These are phyloP conservation scores for Acaromyces ingoldii DNA, from an alignment of 1,284 basidiomycete species.

Conservation along the genomic window DNA sequence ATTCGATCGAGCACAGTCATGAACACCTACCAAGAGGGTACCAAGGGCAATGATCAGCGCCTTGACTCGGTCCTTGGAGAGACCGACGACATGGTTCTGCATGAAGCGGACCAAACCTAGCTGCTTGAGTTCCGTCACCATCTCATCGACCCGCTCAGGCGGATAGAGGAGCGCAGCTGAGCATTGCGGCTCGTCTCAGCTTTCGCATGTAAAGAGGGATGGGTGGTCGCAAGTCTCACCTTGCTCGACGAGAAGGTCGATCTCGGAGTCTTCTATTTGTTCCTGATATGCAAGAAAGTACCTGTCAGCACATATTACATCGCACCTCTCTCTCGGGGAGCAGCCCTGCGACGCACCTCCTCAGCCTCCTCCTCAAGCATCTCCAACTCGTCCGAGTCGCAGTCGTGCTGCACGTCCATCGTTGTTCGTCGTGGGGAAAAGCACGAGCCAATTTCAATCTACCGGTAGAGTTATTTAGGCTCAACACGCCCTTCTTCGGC, in stretches of 20 bases:
- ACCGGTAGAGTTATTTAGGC: too few relatives aligned
- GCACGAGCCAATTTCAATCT: too few relatives aligned
- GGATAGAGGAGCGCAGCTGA: constrained; percentile 13
- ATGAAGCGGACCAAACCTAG: constrained; percentile 35
- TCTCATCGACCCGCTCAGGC: constrained; percentile 19
- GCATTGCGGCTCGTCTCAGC: not conserved
- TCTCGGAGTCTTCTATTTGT: constrained; percentile 22
- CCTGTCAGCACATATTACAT: not conserved
- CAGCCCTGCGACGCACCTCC: constrained; percentile 8
- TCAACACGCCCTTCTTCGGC: too few relatives aligned
- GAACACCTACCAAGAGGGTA: constrained; percentile 28
- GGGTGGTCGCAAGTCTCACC: constrained; percentile 7
- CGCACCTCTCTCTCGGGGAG: not conserved
- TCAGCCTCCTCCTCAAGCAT: constrained; percentile 42
- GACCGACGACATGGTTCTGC: constrained; percentile 17
- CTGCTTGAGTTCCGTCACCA: constrained; percentile 36
- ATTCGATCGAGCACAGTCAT: not conserved
- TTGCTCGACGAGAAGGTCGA: constrained; percentile 26
- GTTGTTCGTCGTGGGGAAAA: too few relatives aligned
- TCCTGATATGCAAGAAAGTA: constrained; percentile 11
- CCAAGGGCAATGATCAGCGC: constrained; percentile 37
- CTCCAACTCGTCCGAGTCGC: constrained; percentile 44
- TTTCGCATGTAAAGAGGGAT: not conserved
- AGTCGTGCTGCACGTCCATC: constrained; percentile 17
- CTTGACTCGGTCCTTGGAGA: constrained; percentile 17